These are phyloP conservation scores for Nemania diffusa DNA, from an alignment of 2,329 filamentous ascomycete species.

Conservation along the genomic window DNA sequence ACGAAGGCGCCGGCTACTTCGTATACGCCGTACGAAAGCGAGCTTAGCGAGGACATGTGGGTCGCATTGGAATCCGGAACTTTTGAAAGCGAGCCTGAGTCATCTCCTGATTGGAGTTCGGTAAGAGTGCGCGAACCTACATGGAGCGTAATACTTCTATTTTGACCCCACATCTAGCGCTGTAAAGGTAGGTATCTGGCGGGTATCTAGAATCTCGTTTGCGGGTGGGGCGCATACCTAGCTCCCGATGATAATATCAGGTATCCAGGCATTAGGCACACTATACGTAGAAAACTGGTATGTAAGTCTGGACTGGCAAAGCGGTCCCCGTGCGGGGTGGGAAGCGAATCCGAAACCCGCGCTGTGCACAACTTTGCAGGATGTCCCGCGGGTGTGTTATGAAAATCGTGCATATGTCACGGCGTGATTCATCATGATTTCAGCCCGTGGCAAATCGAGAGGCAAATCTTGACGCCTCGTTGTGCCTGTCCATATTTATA, in stretches of 20 bases:
- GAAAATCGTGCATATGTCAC: constrained; percentile 1
- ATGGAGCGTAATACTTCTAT: not conserved
- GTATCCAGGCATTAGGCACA: not conserved
- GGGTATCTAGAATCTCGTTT: not conserved
- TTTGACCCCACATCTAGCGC: not conserved
- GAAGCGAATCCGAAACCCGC: constrained; percentile 19
- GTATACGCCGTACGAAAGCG: not conserved
- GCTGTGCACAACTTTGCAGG: not conserved
- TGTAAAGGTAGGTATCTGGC: not conserved
- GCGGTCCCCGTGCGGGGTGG: not conserved
- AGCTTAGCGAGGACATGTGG: not conserved
- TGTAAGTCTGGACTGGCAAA: too few relatives aligned
- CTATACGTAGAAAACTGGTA: not conserved
- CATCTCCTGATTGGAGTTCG: not conserved
- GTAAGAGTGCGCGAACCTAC: not conserved
- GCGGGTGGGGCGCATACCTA: not conserved
- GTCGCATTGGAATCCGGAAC: not conserved
- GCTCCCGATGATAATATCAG: constrained; percentile 4
- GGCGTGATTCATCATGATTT: not conserved
- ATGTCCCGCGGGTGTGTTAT: not conserved
- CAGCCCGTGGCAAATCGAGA: not conserved
- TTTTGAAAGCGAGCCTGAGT: not conserved
- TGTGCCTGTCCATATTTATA: not conserved
- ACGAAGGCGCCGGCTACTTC: not conserved
- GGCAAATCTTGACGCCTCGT: not conserved